Evolutionary conservation across 306 rosid genomes (phyloP).

Genomic region (Acacia melanoxylon): DNA sequence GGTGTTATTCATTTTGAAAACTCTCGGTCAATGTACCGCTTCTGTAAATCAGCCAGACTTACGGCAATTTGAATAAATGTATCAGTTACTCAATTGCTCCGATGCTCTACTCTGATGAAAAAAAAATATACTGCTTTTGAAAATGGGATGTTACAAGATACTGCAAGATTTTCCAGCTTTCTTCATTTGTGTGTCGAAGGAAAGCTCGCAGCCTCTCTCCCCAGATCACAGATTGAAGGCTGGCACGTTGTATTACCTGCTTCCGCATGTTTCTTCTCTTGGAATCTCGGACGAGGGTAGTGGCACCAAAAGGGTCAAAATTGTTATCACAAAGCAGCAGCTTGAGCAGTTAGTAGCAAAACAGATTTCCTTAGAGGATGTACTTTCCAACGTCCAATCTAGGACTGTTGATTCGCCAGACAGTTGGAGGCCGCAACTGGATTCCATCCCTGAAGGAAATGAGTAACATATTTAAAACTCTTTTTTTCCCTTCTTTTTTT

Average conservation of each 20-base stretch:
- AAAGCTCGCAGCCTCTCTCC: conserved; percentile 41
- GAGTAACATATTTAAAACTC: conserved; percentile 22
- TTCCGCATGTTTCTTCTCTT: conserved; percentile 28
- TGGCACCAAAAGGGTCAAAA: conserved; percentile 55
- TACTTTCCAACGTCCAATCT: conserved; percentile 36
- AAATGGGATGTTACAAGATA: no score
- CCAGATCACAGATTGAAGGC: conserved; percentile 47
- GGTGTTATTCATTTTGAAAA: no score
- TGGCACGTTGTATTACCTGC: conserved; percentile 59
- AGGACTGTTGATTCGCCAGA: conserved; percentile 13
- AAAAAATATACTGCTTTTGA: no score
- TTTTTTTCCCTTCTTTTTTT: no score
- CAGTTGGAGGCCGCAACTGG: conserved; percentile 54
- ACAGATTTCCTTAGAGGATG: conserved; percentile 53
- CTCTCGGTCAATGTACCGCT: no score
- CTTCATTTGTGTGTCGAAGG: conserved; percentile 43
- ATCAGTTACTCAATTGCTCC: no score
- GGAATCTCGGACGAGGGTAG: not conserved
- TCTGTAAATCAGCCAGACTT: no score
- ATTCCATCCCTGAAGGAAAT: conserved; percentile 64
- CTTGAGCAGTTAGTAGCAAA: conserved; percentile 57
- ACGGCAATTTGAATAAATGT: no score
- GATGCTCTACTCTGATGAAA: no score
- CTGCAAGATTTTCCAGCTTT: conserved; percentile 38
- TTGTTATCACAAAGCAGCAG: conserved; percentile 67